Conservation (phyloP, 1,284 basidiomycete species). For the Puccinia polysora region DNA sequence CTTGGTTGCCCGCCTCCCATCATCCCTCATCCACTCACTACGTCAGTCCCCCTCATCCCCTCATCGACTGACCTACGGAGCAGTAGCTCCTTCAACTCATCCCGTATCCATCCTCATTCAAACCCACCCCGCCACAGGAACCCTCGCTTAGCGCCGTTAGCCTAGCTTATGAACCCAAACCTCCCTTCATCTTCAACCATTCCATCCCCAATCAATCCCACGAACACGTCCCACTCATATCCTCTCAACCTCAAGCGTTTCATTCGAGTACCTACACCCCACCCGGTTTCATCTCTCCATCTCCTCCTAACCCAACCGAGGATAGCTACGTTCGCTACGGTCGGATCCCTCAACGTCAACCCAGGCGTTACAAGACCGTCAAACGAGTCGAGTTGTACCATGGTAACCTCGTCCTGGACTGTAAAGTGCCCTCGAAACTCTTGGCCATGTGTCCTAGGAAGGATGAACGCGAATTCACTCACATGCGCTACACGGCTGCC, state of each 20-base stretch:
- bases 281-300: slow-evolving; percentile 6
- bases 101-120: background rate
- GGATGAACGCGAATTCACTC: slow-evolving; percentile 77
- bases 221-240: slow-evolving; percentile 31
- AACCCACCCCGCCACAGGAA: background rate
- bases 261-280: background rate
- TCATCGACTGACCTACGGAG: too few relatives aligned
- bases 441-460: slow-evolving; percentile 65
- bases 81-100: background rate
- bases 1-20: slow-evolving; percentile 29
- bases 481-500: slow-evolving; percentile 89
- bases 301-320: slow-evolving; percentile 41
- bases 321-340: slow-evolving; percentile 63
- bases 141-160: background rate
- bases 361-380: slow-evolving; percentile 80
- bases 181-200: background rate
- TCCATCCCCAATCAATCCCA: background rate
- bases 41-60: background rate
- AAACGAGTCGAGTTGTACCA: slow-evolving; percentile 83
- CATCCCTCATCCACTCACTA: slow-evolving; percentile 9
- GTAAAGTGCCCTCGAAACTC: slow-evolving; percentile 75
- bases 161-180: slow-evolving; percentile 8
- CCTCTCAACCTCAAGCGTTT: background rate
- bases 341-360: slow-evolving; percentile 75
- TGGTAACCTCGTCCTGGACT: slow-evolving; percentile 83